phyloP scores from a whole-genome alignment of 176 grass and related monocot genomes.

The Ananas comosus region DNA sequence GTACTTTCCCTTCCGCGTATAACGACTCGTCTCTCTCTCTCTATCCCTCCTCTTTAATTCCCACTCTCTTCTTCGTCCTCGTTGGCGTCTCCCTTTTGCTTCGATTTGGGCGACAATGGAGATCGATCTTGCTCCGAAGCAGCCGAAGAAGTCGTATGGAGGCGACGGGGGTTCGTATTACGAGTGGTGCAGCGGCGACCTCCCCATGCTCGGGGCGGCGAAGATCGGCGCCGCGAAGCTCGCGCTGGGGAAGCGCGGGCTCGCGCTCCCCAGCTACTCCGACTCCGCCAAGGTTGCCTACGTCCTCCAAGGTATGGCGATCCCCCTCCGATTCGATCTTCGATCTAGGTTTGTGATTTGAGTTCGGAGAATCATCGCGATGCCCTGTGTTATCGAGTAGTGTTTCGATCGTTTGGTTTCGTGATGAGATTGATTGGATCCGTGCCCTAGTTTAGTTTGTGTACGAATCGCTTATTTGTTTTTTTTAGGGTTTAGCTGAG shows the following conservation, averaged over 20 bases:
- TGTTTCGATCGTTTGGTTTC: not conserved
- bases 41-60: too few relatives aligned
- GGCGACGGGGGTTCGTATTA: constrained; percentile 56
- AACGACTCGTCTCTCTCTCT: too few relatives aligned
- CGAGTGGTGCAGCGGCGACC: constrained; percentile 58
- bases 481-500: not conserved
- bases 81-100: too few relatives aligned
- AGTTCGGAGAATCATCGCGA: not conserved
- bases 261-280: constrained; percentile 73
- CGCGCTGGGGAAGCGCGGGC: constrained; percentile 34
- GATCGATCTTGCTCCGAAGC: constrained; percentile 57
- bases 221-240: constrained; percentile 81
- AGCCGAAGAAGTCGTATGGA: constrained; percentile 37
- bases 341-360: not conserved
- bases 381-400: not conserved
- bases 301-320: constrained; percentile 56
- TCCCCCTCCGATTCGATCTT: not conserved
- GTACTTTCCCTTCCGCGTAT: too few relatives aligned
- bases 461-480: not conserved
- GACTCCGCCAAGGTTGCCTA: constrained; percentile 94
- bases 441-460: not conserved
- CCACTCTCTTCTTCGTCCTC: too few relatives aligned
- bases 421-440: not conserved
- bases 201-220: constrained; percentile 75
- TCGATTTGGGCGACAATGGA: constrained; percentile 28